Base-by-base conservation (phyloP, 2,329 filamentous ascomycete genomes). In the Xylaria arbuscula region DNA sequence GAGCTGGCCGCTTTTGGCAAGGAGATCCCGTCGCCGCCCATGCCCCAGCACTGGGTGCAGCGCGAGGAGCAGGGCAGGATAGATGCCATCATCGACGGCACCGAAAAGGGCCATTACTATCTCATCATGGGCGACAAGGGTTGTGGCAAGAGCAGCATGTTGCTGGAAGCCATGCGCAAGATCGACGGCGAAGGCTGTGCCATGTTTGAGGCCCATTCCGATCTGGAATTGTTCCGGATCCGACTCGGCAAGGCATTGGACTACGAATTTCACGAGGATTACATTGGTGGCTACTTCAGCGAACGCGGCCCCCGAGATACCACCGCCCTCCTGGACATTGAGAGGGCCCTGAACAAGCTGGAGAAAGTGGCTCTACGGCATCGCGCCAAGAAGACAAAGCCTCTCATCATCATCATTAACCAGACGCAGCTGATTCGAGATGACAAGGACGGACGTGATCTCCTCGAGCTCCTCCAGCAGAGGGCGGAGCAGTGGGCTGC, bases 261-360 rank as follows among this genome's bases (percentile, higher is more conserved):
- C 79, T 99, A 94, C 78, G 96, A 99, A 78, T 99, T 92, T 75
- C 93, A 98, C 77, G 96, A 98, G 82, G 96, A 99, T 83, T 98
- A 97, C 77, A 98, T 99, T 70, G 96, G 96, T 53, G 93, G 93
- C 6, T 92, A 99, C 68, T 99, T 99, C 80, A 97, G 93, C 68
- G 97, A 99, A 76, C 89, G 92, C 36, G 96, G 96, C 0, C 96
- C 96, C 0, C 88, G 96, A 51, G 96, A 99, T 76, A 94, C 93
- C 2, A 97, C 93, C 0, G 94, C 96, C 4, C 84, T 99, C 40
- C 86, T 99, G 1, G 96, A 99, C 78, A 98, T 99, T 70, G 96
- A 99, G 78, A 89, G 96, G 34, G 96, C 96, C 0, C 91, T 99
- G 79, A 99, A 99, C 85, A 99, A 99, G 81, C 83, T 99, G 11